These are phyloP conservation scores for Claviceps purpurea DNA, from an alignment of 2,329 filamentous ascomycete genomes.

Conservation along the genomic window DNA sequence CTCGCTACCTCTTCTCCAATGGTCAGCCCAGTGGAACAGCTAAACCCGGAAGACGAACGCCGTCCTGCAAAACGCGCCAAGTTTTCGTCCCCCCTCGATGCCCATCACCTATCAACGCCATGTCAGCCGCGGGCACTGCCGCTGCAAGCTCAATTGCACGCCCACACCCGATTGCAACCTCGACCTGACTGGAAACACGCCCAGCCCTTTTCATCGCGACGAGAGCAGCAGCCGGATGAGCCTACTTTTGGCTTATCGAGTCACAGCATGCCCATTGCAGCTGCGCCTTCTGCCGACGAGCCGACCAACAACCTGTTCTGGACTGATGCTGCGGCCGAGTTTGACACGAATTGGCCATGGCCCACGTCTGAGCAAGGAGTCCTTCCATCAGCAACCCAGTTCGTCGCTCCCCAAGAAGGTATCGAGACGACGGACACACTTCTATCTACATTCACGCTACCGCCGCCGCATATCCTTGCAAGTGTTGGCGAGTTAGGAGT, in stretches of 20 bases:
- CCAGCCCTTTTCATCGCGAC: not conserved
- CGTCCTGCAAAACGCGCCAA: conserved; percentile 13
- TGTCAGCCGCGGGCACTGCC: not conserved
- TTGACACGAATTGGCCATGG: conserved; percentile 6
- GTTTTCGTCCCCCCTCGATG: not conserved
- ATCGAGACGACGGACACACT: not conserved
- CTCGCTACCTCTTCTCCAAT: conserved; percentile 5
- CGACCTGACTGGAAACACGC: not conserved
- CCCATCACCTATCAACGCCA: not conserved
- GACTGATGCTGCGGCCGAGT: not conserved
- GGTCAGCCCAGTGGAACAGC: conserved; percentile 5
- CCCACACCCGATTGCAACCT: not conserved
- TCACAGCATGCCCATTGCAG: not conserved
- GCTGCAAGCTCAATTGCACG: not conserved
- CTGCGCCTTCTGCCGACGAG: not conserved
- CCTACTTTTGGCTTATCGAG: not conserved
- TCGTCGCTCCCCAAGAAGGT: not conserved
- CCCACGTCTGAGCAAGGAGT: not conserved
- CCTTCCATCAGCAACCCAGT: not conserved
- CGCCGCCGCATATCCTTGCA: not conserved
- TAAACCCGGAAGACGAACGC: conserved; percentile 1
- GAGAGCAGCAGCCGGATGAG: not conserved
- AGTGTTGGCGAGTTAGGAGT: not conserved
- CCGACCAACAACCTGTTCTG: not conserved
- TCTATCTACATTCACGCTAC: not conserved